phyloP scores from a whole-genome alignment of 352 stramenopile species.

The Globisporangium solare region DNA sequence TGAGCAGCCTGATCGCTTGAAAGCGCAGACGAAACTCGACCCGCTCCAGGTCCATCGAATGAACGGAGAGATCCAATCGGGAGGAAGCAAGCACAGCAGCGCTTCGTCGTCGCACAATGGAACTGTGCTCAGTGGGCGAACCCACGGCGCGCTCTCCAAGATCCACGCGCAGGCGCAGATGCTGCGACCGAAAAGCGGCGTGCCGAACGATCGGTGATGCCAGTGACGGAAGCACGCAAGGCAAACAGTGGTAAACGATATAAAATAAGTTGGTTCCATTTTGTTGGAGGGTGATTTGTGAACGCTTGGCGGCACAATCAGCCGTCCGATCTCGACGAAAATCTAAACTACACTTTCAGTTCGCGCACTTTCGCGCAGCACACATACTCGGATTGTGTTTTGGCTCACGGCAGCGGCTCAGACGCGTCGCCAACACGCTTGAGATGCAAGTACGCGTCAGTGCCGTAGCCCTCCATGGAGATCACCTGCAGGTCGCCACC shows the following conservation, averaged over 20 bases:
- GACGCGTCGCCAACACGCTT: slow-evolving; percentile 89
- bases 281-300: too few relatives aligned
- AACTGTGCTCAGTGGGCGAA: slow-evolving; percentile 6
- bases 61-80: slow-evolving; percentile 17
- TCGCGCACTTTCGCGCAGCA: neutral
- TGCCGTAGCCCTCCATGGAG: slow-evolving; percentile 99
- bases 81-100: slow-evolving; percentile 1
- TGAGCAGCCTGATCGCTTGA: slow-evolving; percentile 29
- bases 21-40: slow-evolving; percentile 59
- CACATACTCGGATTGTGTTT: neutral
- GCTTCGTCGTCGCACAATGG: slow-evolving; percentile 15
- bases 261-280: slow-evolving; percentile 5
- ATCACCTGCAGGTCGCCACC: slow-evolving; percentile 99
- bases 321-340: neutral
- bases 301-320: too few relatives aligned
- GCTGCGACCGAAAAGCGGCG: slow-evolving; percentile 43
- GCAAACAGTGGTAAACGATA: neutral
- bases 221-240: neutral
- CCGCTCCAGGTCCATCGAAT: slow-evolving; percentile 48
- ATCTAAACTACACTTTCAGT: slow-evolving; percentile 7
- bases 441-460: slow-evolving; percentile 95
- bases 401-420: slow-evolving; percentile 72
- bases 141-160: slow-evolving; percentile 22
- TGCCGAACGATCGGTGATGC: slow-evolving; percentile 6
- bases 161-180: slow-evolving; percentile 56